Conservation (phyloP, 2,329 filamentous ascomycete species). For the Leptodontidium sp. region DNA sequence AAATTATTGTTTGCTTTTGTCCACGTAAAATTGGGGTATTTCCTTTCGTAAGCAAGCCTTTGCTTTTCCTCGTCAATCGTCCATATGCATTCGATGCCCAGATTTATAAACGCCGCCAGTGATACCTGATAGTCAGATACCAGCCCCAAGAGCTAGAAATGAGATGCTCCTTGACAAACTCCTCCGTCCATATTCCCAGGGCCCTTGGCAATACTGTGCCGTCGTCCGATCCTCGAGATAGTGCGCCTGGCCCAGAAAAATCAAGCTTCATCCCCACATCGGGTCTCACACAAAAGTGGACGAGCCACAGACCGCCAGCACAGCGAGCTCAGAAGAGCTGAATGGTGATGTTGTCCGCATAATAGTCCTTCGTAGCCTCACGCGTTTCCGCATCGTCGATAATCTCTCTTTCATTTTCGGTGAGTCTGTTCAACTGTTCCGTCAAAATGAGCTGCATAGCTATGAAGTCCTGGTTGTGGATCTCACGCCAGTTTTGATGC, state of each 20-base stretch:
- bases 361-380: slow-evolving; percentile 42
- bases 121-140: background rate
- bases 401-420: slow-evolving; percentile 36
- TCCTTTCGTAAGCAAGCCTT: slow-evolving; percentile 1
- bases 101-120: background rate
- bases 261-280: background rate
- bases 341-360: slow-evolving; percentile 40
- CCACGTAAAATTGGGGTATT: slow-evolving; percentile 9
- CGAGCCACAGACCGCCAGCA: no score
- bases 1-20: background rate
- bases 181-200: background rate
- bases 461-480: slow-evolving; percentile 39
- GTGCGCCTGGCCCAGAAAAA: no score
- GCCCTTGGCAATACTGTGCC: background rate
- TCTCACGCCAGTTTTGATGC: slow-evolving; percentile 40
- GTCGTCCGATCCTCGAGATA: background rate
- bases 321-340: slow-evolving; percentile 13
- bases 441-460: slow-evolving; percentile 21
- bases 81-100: slow-evolving; percentile 1
- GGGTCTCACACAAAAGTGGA: background rate
- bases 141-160: background rate
- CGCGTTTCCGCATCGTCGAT: slow-evolving; percentile 44
- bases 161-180: background rate
- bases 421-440: slow-evolving; percentile 36
- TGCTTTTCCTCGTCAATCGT: background rate